Percentiles rank a stretch among this genome's conserved stretches.
Conservation (phyloP, 352 stramenopile genomes). For the Globisporangium cylindrosporum region DNA sequence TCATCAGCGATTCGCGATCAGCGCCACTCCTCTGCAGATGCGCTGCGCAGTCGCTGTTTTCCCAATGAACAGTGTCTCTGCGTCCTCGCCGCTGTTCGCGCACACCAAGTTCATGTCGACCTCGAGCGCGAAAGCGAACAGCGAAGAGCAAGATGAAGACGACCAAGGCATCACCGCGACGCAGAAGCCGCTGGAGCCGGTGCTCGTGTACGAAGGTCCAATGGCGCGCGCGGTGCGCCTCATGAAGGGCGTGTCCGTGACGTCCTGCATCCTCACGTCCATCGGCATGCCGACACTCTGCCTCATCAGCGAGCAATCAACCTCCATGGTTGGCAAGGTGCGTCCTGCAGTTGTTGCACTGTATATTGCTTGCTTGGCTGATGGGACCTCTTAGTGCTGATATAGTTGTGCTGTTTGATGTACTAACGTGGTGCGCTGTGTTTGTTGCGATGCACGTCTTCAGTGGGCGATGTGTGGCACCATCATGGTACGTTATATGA, state of each 20-base stretch:
- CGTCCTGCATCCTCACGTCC: constrained; percentile 76
- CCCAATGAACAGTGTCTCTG: not conserved
- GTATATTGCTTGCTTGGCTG: not conserved
- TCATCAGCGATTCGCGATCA: not conserved
- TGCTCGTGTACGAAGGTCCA: constrained; percentile 61
- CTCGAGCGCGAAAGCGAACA: not conserved
- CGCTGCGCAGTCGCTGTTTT: not conserved
- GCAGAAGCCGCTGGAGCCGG: constrained; percentile 12
- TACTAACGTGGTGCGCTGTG: not conserved
- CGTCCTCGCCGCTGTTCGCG: not conserved
- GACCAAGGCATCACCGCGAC: not conserved
- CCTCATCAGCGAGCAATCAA: constrained; percentile 65
- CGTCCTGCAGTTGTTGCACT: not conserved
- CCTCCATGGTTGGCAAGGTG: constrained; percentile 74
- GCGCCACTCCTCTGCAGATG: not conserved
- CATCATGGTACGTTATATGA: constrained; percentile 53
- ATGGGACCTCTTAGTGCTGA: not conserved
- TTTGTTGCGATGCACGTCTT: not conserved
- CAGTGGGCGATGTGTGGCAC: constrained; percentile 87
- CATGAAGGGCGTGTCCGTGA: constrained; percentile 87
- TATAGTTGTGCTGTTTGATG: not conserved
- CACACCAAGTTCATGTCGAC: constrained; percentile 13
- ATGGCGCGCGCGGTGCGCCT: constrained; percentile 75
- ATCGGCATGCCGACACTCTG: constrained; percentile 79
- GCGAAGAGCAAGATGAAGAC: constrained; percentile 3